Conservation (phyloP, 768 basidiomycete genomes). For the Leccinum olivaceopallidum region DNA sequence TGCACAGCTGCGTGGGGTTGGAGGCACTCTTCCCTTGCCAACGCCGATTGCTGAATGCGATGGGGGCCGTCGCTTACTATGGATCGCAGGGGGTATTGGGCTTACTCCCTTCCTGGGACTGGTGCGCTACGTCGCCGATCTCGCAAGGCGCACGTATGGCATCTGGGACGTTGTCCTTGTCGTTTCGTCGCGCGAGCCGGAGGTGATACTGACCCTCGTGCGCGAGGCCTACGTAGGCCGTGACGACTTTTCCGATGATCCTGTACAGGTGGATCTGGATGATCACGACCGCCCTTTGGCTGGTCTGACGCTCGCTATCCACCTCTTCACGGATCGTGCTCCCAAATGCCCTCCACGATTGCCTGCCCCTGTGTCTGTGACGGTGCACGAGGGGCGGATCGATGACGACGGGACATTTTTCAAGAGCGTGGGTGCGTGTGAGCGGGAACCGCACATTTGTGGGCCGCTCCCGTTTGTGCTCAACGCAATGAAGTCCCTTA, state of each 20-base stretch:
- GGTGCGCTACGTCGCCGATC: constrained; percentile 32
- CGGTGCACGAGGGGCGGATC: constrained; percentile 19
- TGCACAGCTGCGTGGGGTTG: constrained; percentile 52
- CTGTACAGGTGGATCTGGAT: background rate
- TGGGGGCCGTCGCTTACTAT: constrained; percentile 40
- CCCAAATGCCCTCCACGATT: constrained; percentile 1
- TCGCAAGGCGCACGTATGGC: constrained; percentile 17
- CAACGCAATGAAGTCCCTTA: constrained; percentile 24
- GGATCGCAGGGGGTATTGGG: constrained; percentile 68
- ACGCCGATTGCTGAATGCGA: constrained; percentile 26
- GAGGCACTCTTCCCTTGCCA: constrained; percentile 44
- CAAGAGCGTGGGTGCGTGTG: constrained; percentile 15
- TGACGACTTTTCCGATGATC: background rate
- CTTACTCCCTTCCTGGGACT: constrained; percentile 64
- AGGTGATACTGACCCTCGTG: constrained; percentile 48
- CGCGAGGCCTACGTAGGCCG: constrained; percentile 23
- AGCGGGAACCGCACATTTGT: constrained; percentile 23
- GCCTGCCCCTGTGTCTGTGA: constrained; percentile 13
- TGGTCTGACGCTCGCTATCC: constrained; percentile 19
- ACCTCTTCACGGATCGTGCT: constrained; percentile 16
- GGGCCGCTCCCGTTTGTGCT: constrained; percentile 28
- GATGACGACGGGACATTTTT: constrained; percentile 22
- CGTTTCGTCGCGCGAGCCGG: constrained; percentile 55
- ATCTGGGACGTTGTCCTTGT: constrained; percentile 48
- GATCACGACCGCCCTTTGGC: background rate